These are phyloP conservation scores for Cutaneotrichosporon spelunceum DNA, from an alignment of 1,284 basidiomycete species.

Conservation along the genomic window DNA sequence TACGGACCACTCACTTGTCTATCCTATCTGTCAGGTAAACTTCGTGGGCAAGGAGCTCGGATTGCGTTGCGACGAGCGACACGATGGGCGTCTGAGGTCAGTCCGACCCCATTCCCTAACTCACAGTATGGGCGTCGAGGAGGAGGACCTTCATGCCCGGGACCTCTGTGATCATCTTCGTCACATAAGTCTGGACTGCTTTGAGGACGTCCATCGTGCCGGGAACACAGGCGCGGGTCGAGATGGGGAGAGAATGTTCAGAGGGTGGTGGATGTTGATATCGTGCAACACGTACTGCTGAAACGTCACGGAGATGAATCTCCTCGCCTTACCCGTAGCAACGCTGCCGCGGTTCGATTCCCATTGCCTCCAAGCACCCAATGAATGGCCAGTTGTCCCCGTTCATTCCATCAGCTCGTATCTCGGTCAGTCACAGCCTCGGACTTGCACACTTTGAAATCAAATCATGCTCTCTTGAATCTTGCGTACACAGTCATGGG, in stretches of 20 bases:
- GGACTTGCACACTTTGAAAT: no score
- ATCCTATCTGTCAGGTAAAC: constrained; percentile 97
- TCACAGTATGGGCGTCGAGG: constrained; percentile 89
- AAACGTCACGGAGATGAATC: constrained; percentile 6
- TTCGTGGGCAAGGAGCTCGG: constrained; percentile 88
- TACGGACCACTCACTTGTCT: constrained; percentile 63
- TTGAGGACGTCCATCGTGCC: constrained; percentile 85
- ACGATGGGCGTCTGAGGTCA: constrained; percentile 84
- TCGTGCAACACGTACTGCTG: not conserved
- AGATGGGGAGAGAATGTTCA: not conserved
- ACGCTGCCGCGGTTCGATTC: not conserved
- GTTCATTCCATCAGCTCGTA: no score
- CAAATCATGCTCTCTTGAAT: no score
- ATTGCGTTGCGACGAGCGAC: constrained; percentile 91
- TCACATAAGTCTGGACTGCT: constrained; percentile 90
- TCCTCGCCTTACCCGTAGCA: not conserved
- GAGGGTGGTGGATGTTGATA: not conserved
- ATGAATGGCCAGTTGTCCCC: no score
- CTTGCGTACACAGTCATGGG: no score
- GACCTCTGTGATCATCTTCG: constrained; percentile 81
- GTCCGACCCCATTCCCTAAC: constrained; percentile 32
- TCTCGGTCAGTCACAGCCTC: constrained; percentile 1
- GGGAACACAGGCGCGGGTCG: not conserved
- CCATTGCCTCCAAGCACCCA: not conserved
- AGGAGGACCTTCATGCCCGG: constrained; percentile 96